A percentile compares a stretch with the other conserved stretches of the same genome.
Evolutionary conservation across 2,329 filamentous ascomycete genomes (phyloP).

Genomic region (Didymella lethalis): DNA sequence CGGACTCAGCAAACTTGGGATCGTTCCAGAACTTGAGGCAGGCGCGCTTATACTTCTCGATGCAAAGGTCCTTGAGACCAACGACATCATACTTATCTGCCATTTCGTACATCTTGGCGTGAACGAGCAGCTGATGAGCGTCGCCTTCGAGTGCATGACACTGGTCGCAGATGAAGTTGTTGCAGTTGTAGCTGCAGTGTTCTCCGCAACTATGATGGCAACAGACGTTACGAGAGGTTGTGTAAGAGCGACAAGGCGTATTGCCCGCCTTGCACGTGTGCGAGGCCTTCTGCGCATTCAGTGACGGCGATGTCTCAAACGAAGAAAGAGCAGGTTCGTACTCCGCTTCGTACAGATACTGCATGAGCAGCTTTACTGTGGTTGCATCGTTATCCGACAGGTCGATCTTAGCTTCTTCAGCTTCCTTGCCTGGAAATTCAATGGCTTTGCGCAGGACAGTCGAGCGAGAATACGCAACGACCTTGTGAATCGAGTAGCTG

Average conservation of each 20-base stretch:
- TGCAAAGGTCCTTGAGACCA: constrained; percentile 17
- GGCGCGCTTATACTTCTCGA: constrained; percentile 15
- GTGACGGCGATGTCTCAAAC: too few species aligned
- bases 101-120: constrained; percentile 21
- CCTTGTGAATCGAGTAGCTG: not conserved
- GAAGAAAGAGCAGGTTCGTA: constrained; percentile 6
- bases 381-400: constrained; percentile 26
- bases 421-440: not conserved
- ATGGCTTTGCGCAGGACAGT: not conserved
- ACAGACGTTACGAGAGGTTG: not conserved
- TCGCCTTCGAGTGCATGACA: not conserved
- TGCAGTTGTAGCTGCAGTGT: not conserved
- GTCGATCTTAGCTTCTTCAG: constrained; percentile 1
- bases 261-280: too few species aligned
- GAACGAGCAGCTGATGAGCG: not conserved
- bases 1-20: not conserved
- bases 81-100: constrained; percentile 26
- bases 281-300: too few species aligned
- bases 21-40: not conserved
- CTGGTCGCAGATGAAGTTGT: not conserved
- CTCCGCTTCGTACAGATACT: constrained; percentile 32
- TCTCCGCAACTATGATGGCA: not conserved
- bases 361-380: constrained; percentile 19
- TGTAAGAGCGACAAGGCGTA: too few species aligned
- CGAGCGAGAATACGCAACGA: not conserved